A percentile compares a stretch with the other conserved stretches of the same genome.
These are phyloP conservation scores for Neophaeococcomyces aloes DNA, from an alignment of 2,329 filamentous ascomycete species.

Conservation along the genomic window DNA sequence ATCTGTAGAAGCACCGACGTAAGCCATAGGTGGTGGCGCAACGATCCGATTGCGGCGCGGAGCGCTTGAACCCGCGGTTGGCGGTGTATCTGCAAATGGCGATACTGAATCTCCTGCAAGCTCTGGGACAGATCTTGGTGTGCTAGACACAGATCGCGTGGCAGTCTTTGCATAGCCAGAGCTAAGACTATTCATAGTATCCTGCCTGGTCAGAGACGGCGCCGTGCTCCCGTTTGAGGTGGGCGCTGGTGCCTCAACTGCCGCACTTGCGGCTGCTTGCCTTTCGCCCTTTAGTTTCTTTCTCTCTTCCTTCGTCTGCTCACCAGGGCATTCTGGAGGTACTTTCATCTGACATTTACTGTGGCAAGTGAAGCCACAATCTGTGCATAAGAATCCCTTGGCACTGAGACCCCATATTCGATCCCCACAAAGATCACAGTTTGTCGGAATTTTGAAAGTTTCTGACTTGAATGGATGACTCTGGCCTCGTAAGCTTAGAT, in stretches of 20 bases:
- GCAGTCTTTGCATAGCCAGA: slow-evolving; percentile 78
- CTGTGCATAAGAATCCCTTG: slow-evolving; percentile 90
- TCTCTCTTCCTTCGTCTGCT: slow-evolving; percentile 85
- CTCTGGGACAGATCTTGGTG: slow-evolving; percentile 42
- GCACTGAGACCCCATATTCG: slow-evolving; percentile 94
- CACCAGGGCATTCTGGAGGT: slow-evolving; percentile 86
- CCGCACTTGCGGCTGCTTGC: slow-evolving; percentile 63
- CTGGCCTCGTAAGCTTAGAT: slow-evolving; percentile 81
- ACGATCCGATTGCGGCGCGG: slow-evolving; percentile 60
- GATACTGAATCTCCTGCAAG: slow-evolving; percentile 34
- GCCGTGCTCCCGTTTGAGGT: slow-evolving; percentile 20
- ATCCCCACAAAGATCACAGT: slow-evolving; percentile 93
- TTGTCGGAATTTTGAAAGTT: slow-evolving; percentile 97
- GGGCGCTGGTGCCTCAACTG: slow-evolving; percentile 29
- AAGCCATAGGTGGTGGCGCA: slow-evolving; percentile 75
- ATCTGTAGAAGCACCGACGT: slow-evolving; percentile 51
- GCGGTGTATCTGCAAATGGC: slow-evolving; percentile 27
- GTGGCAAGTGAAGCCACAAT: slow-evolving; percentile 96
- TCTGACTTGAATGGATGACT: slow-evolving; percentile 98
- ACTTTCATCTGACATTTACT: slow-evolving; percentile 99
- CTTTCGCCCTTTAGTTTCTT: slow-evolving; percentile 84
- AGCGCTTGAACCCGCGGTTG: slow-evolving; percentile 21
- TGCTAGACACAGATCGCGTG: slow-evolving; percentile 61
- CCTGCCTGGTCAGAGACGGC: slow-evolving; percentile 61
- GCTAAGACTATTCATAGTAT: slow-evolving; percentile 83